Evolutionary conservation across 306 rosid genomes (phyloP).

Genomic region (Parietaria judaica): DNA sequence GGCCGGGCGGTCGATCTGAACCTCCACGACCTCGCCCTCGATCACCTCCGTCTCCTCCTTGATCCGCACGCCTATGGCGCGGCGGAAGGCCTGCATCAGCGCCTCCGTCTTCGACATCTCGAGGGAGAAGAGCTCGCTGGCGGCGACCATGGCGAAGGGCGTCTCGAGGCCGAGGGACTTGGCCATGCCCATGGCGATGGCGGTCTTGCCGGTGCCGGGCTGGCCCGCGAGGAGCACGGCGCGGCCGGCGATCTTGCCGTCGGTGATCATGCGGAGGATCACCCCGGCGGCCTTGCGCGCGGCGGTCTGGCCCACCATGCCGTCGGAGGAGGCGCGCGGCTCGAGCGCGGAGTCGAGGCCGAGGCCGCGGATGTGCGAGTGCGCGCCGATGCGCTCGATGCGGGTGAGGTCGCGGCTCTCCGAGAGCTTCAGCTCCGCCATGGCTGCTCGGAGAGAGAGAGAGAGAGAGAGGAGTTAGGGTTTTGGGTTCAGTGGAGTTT

Average conservation of each 20-base stretch:
- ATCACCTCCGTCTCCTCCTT: conserved; percentile 97
- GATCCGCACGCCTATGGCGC: conserved; percentile 86
- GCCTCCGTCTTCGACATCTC: conserved; percentile 98
- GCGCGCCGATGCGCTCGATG: conserved; percentile 97
- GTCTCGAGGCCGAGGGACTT: conserved; percentile 91
- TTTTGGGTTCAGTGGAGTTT: conserved; percentile 12
- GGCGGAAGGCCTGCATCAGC: conserved; percentile 75
- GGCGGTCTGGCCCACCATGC: conserved; percentile 89
- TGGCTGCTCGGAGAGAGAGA: background rate
- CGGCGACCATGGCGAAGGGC: conserved; percentile 94
- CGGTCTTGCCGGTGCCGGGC: conserved; percentile 96
- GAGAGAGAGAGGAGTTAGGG: conserved; percentile 18
- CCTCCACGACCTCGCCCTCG: conserved; percentile 95
- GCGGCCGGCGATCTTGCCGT: conserved; percentile 89
- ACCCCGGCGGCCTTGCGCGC: conserved; percentile 96
- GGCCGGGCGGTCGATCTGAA: conserved; percentile 85
- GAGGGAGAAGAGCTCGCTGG: conserved; percentile 88
- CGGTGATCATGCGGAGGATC: conserved; percentile 82
- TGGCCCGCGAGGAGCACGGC: conserved; percentile 87
- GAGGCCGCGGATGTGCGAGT: conserved; percentile 94
- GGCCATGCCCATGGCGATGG: conserved; percentile 99
- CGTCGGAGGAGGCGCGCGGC: conserved; percentile 80
- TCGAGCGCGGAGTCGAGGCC: conserved; percentile 87
- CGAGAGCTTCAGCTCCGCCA: conserved; percentile 66
- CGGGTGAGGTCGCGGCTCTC: conserved; percentile 90